Conservation (phyloP, 495 filamentous ascomycete genomes). For the Cairneyella variabilis region DNA sequence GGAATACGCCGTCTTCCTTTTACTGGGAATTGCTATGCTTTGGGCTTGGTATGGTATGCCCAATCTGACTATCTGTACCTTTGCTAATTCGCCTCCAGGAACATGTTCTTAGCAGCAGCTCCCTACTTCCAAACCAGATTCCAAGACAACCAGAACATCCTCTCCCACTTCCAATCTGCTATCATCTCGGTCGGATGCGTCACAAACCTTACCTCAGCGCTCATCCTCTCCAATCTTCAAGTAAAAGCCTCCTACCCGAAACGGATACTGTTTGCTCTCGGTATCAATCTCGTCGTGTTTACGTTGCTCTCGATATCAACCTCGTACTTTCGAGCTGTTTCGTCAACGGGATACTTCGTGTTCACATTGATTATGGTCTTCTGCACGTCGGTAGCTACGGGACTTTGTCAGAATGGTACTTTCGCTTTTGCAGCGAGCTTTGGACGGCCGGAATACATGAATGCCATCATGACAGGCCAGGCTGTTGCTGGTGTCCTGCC, state of each 20-base stretch:
- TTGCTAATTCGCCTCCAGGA: conserved; percentile 53
- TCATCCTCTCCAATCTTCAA: conserved; percentile 75
- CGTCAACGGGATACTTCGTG: conserved; percentile 63
- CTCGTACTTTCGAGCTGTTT: conserved; percentile 52
- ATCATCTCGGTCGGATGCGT: conserved; percentile 83
- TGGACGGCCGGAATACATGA: conserved; percentile 79
- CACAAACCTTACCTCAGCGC: conserved; percentile 70
- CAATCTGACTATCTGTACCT: background rate
- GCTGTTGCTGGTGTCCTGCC: conserved; percentile 90
- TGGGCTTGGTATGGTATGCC: conserved; percentile 81
- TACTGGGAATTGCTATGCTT: conserved; percentile 91
- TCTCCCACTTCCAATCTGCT: conserved; percentile 77
- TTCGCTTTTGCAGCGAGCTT: conserved; percentile 90
- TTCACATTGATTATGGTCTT: conserved; percentile 87
- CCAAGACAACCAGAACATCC: conserved; percentile 60
- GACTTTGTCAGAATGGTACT: conserved; percentile 87
- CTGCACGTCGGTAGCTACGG: conserved; percentile 69
- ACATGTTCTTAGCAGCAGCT: conserved; percentile 95
- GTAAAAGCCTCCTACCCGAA: conserved; percentile 75
- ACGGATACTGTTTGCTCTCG: conserved; percentile 70
- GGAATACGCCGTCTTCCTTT: conserved; percentile 78
- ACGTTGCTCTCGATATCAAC: conserved; percentile 78
- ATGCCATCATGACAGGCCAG: conserved; percentile 95
- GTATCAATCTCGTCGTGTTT: conserved; percentile 70
- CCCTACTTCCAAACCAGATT: conserved; percentile 92